phyloP scores from a whole-genome alignment of 768 basidiomycete genomes.

The Brasilioporus rufonigricans region DNA sequence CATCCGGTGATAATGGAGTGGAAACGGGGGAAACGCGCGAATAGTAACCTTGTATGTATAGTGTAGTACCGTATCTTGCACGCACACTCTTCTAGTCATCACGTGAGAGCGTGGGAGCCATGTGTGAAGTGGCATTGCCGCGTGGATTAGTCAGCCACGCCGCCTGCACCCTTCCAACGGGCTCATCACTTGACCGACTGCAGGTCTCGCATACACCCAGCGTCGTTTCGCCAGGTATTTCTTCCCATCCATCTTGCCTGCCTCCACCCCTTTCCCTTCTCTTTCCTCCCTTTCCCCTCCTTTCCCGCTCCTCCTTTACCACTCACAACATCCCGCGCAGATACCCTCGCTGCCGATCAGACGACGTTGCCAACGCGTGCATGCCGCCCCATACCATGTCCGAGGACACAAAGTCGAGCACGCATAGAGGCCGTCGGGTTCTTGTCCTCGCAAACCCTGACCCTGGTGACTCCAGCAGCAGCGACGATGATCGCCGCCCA shows the following conservation, averaged over 20 bases:
- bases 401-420: conserved; percentile 50
- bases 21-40: conserved; percentile 13
- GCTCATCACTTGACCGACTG: conserved; percentile 26
- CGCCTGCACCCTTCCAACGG: conserved; percentile 24
- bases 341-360: conserved; percentile 17
- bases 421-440: conserved; percentile 37
- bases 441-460: conserved; percentile 64
- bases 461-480: conserved; percentile 44
- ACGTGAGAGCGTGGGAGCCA: conserved; percentile 10
- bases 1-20: conserved; percentile 9
- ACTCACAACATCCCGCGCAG: not conserved
- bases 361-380: conserved; percentile 29
- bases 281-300: not conserved
- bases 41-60: too few relatives aligned
- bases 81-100: conserved; percentile 5
- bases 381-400: conserved; percentile 48
- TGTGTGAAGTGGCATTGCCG: conserved; percentile 19
- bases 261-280: not conserved
- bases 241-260: not conserved
- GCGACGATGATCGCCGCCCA: conserved; percentile 34
- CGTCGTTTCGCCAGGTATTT: conserved; percentile 20
- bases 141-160: conserved; percentile 31
- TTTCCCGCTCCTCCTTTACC: not conserved
- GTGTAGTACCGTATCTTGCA: conserved; percentile 14
- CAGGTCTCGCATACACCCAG: conserved; percentile 26